phyloP scores from a whole-genome alignment of 2,329 filamentous ascomycete genomes.

The Gaeumannomyces sp. region DNA sequence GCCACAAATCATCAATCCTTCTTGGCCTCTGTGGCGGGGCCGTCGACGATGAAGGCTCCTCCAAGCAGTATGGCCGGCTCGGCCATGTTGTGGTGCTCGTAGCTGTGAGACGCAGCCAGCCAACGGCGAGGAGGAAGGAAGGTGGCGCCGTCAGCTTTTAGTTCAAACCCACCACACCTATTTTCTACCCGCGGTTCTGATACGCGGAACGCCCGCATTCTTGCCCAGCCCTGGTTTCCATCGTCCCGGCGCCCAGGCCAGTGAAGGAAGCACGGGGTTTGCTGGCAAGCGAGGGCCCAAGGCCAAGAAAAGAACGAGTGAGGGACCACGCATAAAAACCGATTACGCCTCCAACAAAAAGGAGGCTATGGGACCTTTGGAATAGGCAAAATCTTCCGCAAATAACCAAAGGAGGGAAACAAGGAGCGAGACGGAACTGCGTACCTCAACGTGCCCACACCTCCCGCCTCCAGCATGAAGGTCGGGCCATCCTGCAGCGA shows the following conservation, averaged over 20 bases:
- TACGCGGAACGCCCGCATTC: not conserved
- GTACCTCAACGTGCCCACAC: constrained; percentile 71
- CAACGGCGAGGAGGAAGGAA: not conserved
- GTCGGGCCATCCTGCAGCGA: constrained; percentile 67
- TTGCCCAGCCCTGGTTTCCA: no score
- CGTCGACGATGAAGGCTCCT: constrained; percentile 56
- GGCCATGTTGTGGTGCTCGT: constrained; percentile 71
- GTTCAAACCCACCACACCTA: not conserved
- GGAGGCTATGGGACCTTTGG: no score
- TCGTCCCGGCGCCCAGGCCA: no score
- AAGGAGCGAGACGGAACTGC: constrained; percentile 14
- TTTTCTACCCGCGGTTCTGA: not conserved
- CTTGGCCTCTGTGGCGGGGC: constrained; percentile 17
- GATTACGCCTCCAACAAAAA: no score
- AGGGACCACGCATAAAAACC: no score
- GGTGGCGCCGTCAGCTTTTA: constrained; percentile 8
- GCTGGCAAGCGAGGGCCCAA: no score
- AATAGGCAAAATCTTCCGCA: no score
- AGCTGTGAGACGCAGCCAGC: constrained; percentile 38
- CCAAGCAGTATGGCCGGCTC: constrained; percentile 77
- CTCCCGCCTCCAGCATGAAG: constrained; percentile 83
- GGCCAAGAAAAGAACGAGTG: no score
- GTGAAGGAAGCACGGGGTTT: no score
- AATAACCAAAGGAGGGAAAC: no score
- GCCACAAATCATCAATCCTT: constrained; percentile 12